phyloP scores from a whole-genome alignment of 805 yeast genomes.

The Brettanomyces bruxellensis region DNA sequence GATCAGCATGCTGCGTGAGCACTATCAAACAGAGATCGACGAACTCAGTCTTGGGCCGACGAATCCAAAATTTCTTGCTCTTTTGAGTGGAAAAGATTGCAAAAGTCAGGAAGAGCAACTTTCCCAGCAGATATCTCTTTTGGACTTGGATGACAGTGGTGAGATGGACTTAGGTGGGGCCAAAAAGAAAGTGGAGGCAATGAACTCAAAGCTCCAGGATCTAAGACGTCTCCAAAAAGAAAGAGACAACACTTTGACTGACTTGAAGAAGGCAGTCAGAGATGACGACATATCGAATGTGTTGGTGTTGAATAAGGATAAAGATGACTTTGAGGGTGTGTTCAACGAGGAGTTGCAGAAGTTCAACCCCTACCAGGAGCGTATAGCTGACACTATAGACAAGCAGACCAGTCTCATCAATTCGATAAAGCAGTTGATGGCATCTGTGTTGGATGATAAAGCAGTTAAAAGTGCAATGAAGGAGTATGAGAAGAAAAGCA shows the following conservation, averaged over 20 bases:
- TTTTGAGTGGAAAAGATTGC: constrained; percentile 11
- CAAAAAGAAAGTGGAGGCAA: constrained; percentile 31
- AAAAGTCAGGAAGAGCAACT: constrained; percentile 1
- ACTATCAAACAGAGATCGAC: constrained; percentile 32
- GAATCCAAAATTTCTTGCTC: constrained; percentile 29
- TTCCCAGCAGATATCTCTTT: constrained; percentile 30
- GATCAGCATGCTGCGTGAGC: constrained; percentile 38
- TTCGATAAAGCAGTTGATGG: constrained; percentile 34
- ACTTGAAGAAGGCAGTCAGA: constrained; percentile 61
- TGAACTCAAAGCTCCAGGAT: constrained; percentile 52
- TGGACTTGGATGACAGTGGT: constrained; percentile 56
- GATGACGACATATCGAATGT: constrained; percentile 78
- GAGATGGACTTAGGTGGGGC: constrained; percentile 8
- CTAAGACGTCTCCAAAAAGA: constrained; percentile 57
- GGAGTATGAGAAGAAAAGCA: constrained; percentile 32
- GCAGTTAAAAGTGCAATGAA: constrained; percentile 33
- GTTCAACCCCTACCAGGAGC: constrained; percentile 57
- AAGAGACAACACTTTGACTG: constrained; percentile 49
- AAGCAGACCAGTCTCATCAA: constrained; percentile 48
- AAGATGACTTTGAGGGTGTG: constrained; percentile 29
- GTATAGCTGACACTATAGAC: constrained; percentile 59
- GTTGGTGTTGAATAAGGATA: constrained; percentile 53
- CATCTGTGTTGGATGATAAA: constrained; percentile 36
- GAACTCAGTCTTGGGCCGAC: constrained; percentile 36
- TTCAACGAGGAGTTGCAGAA: constrained; percentile 71